Evolutionary conservation across 345 rosid species (phyloP).

Genomic region (Camelina neglecta): DNA sequence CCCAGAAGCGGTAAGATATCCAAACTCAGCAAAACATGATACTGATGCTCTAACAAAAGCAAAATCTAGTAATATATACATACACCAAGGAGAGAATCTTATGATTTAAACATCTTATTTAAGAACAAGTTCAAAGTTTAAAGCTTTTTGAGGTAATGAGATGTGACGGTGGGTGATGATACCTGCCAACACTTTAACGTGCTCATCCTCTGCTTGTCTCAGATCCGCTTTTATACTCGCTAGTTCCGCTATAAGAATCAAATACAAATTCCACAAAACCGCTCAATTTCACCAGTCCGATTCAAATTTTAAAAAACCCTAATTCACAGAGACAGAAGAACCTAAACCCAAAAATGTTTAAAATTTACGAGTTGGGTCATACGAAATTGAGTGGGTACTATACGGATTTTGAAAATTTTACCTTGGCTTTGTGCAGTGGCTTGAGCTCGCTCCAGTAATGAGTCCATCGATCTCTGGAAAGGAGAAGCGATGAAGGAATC

Average conservation of each 20-base stretch:
- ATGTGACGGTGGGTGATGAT: constrained; percentile 8
- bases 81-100: neutral
- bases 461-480: constrained; percentile 52
- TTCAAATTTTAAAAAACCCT: constrained; percentile 34
- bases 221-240: constrained; percentile 59
- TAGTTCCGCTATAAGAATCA: constrained; percentile 52
- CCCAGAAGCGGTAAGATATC: neutral
- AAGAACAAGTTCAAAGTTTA: constrained; percentile 2
- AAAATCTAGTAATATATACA: neutral
- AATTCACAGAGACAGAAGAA: constrained; percentile 16
- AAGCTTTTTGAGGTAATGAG: constrained; percentile 20
- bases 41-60: neutral
- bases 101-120: neutral
- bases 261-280: constrained; percentile 9
- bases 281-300: constrained; percentile 25
- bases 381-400: neutral
- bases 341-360: neutral
- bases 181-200: constrained; percentile 84
- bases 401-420: constrained; percentile 17
- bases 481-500: constrained; percentile 59
- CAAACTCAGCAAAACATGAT: constrained; percentile 9
- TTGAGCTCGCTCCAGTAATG: constrained; percentile 52
- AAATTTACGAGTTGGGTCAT: constrained; percentile 8
- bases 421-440: constrained; percentile 65
- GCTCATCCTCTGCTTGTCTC: constrained; percentile 81